These are phyloP conservation scores for Lyophyllum atratum DNA, from an alignment of 768 basidiomycete species.

Conservation along the genomic window DNA sequence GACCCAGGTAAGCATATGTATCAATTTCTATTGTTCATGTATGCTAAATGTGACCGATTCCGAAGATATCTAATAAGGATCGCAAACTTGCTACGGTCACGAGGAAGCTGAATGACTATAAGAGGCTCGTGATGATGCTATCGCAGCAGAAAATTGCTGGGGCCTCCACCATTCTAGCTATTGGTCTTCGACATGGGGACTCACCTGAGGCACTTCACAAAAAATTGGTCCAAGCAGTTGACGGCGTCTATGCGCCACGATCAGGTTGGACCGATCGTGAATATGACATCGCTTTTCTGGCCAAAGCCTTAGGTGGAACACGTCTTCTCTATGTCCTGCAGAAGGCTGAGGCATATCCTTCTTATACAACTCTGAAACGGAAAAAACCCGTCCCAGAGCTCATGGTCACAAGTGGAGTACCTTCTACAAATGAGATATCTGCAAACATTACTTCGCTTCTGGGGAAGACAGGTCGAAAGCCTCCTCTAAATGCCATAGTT, in stretches of 20 bases:
- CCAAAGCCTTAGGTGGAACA: constrained; percentile 26
- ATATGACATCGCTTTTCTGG: constrained; percentile 28
- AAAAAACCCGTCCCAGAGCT: constrained; percentile 18
- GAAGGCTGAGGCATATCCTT: constrained; percentile 22
- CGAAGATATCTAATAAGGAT: background rate
- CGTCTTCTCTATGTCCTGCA: constrained; percentile 25
- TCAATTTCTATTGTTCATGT: background rate
- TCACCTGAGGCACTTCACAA: background rate
- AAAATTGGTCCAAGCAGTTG: background rate
- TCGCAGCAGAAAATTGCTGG: constrained; percentile 14
- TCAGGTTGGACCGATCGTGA: constrained; percentile 19
- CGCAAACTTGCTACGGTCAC: background rate
- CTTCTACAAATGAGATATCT: background rate
- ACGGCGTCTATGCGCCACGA: constrained; percentile 11
- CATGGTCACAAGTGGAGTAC: background rate
- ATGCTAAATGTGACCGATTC: background rate
- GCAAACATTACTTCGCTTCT: background rate
- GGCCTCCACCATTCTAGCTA: constrained; percentile 2
- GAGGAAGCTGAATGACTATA: background rate
- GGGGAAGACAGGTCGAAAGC: background rate
- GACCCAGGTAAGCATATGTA: background rate
- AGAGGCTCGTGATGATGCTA: background rate
- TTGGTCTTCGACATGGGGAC: constrained; percentile 7
- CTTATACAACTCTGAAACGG: constrained; percentile 15
- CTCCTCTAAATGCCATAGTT: constrained; percentile 2